Base-by-base conservation (phyloP, 1,139 yeast species). In the Hemisphaericaspora subhashii region DNA sequence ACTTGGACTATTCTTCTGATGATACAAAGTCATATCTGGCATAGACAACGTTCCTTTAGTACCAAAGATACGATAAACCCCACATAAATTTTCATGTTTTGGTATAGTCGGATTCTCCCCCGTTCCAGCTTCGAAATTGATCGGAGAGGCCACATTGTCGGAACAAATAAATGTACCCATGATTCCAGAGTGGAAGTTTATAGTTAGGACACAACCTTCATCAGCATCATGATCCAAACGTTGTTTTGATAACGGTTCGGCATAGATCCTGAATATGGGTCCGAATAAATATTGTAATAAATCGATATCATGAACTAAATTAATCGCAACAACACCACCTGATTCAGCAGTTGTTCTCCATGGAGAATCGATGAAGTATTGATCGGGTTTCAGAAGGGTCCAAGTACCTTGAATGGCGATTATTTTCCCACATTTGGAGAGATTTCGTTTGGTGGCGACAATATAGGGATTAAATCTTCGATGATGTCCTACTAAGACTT, bases 391-490 rank as follows among this genome's bases (percentile, higher is more conserved):
- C 36, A 60, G 55, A 39, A 68, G 55, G 13, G 70, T 55, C 75
- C 75, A 68, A 12, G 66, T 57, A 2, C 75, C 75, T 45, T 68
- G 74, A 15, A 68, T 52, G 1, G 71, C 73, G 18, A 68, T 54
- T 14, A 63, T 53, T 16, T 48, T 48, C 2, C 74, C 74, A 36
- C 67, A 47, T 29, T 51, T 54, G 22, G 43, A 41, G 39, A 69
- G 48, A 36, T 64, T 54, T 11, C 54, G 55, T 40, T 66, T 67
- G 14, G 72, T 57, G 14, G 64, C 60, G 10, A 66, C 54, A 22
- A 69, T 66, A 42, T 63, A 68, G 1, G 75, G 74, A 44, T 69
- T 69, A 47, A 69, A 70, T 20, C 76, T 51, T 33, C 76, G 57
- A 46, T 70, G 75, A 48, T 70, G 76, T 3, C 76, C 76, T 22